Conservation (phyloP, 345 rosid genomes). For the Citrus australasica region DNA sequence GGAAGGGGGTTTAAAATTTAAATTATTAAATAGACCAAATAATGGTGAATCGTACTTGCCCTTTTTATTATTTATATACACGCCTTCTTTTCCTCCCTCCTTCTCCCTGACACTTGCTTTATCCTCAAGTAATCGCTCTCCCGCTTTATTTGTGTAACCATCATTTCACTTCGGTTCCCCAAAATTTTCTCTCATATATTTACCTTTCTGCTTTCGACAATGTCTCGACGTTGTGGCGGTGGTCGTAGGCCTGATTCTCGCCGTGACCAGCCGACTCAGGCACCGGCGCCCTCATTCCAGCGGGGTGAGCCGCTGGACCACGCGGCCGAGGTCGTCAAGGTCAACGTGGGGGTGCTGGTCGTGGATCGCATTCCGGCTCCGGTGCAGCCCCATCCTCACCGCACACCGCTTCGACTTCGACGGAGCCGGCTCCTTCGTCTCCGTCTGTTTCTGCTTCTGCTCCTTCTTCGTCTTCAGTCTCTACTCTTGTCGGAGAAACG, state of each 20-base stretch:
- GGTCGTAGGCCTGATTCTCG: constrained; percentile 7
- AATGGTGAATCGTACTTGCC: no score
- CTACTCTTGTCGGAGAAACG: background rate
- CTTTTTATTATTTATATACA: background rate
- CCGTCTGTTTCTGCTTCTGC: background rate
- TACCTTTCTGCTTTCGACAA: background rate
- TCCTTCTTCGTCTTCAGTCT: background rate
- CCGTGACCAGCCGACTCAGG: constrained; percentile 19
- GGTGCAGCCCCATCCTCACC: background rate
- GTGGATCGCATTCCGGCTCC: background rate
- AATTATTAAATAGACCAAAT: no score
- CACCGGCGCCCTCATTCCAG: background rate
- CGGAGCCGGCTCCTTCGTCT: background rate
- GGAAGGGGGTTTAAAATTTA: no score
- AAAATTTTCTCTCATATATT: no score
- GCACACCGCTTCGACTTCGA: background rate
- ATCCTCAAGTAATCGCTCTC: no score
- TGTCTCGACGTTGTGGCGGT: constrained; percentile 14
- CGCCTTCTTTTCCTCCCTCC: no score
- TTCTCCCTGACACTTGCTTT: no score
- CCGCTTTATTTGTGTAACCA: no score
- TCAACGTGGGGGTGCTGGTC: background rate
- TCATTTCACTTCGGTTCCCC: no score
- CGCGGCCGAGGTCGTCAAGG: background rate
- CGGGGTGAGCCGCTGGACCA: background rate